Base-by-base conservation (phyloP, 2,329 filamentous ascomycete genomes). In the Penicillium corylophilum region DNA sequence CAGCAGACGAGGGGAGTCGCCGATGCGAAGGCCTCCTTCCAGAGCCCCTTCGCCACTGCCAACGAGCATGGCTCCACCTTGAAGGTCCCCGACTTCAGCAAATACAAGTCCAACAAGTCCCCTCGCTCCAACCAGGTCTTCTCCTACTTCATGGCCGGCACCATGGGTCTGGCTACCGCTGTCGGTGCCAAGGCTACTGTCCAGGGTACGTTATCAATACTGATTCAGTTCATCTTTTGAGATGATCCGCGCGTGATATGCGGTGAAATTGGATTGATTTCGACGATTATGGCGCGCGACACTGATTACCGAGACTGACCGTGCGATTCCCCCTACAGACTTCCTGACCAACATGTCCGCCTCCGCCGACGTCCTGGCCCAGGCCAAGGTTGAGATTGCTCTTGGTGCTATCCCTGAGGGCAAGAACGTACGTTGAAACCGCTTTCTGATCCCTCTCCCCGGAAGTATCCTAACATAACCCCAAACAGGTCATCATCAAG, bases 301-400 rank as follows among this genome's bases (percentile, higher is more conserved):
- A 26, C n/a, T 22, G 23, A 26, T 33, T 35, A 22, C 46, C 40
- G 43, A 54, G 53, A 52, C 65, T 67, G 61, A 70, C 55, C 43
- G 33, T 59, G 53, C 58, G 59, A 56, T 63, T 54, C 57, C 60
- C 52, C 51, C 47, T 63, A 62, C 77, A 99, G 94, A 99, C 80
- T 99, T 99, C 85, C 84, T 99, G 61, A 90, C 96, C 81, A 99
- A 96, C 86, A 97, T 99, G 95, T 95, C 93, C 69, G 94, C 94
- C 59, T 99, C 94, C 57, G 94, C 94, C 77, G 94, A 99, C 71
- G 91, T 99, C 71, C 79, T 99, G 79, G 94, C 95, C 73, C 95
- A 96, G 86, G 94, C 94, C 77, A 99, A 99, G 87, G 94, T 99
- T 66, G 94, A 99, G 82, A 88, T 99, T 66, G 90, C 96, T 76